phyloP scores from a whole-genome alignment of 2,329 filamentous ascomycete species.

The Phyllosticta paracitricarpa region DNA sequence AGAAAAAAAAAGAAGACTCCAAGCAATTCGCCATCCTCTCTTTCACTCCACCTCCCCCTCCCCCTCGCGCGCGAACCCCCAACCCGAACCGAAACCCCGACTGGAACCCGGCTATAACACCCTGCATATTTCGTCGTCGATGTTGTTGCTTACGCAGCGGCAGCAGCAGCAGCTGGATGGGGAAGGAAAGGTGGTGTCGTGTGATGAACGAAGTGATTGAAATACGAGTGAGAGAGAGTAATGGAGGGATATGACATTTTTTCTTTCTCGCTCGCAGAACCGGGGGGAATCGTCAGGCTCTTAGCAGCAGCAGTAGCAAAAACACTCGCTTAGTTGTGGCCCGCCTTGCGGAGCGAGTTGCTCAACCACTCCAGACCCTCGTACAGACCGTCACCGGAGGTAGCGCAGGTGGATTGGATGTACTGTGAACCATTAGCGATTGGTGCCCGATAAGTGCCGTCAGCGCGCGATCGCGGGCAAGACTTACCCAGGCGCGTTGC shows the following conservation, averaged over 20 bases:
- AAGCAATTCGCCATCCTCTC: not conserved
- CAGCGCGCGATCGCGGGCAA: not conserved
- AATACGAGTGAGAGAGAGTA: not conserved
- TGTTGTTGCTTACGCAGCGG: too few relatives aligned
- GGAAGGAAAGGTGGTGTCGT: not conserved
- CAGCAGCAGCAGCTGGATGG: not conserved
- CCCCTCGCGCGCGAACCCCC: too few relatives aligned
- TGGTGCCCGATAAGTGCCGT: not conserved
- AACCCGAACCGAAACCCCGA: not conserved
- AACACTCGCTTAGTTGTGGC: constrained; percentile 11
- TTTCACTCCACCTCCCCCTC: too few relatives aligned
- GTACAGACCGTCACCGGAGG: constrained; percentile 97
- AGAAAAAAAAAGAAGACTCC: not conserved
- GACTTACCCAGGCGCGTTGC: constrained; percentile 94
- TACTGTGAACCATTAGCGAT: constrained; percentile 44
- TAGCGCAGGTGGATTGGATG: constrained; percentile 99
- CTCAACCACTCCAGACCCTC: constrained; percentile 72
- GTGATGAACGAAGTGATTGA: not conserved
- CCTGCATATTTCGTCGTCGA: not conserved
- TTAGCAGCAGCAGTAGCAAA: not conserved
- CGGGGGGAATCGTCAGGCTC: constrained; percentile 7
- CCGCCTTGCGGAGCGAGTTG: constrained; percentile 41
- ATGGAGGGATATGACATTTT: constrained; percentile 6
- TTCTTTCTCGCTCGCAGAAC: not conserved
- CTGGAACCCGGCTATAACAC: not conserved